Conservation (phyloP, 1,284 basidiomycete species). For the Heterobasidion parviporum region DNA sequence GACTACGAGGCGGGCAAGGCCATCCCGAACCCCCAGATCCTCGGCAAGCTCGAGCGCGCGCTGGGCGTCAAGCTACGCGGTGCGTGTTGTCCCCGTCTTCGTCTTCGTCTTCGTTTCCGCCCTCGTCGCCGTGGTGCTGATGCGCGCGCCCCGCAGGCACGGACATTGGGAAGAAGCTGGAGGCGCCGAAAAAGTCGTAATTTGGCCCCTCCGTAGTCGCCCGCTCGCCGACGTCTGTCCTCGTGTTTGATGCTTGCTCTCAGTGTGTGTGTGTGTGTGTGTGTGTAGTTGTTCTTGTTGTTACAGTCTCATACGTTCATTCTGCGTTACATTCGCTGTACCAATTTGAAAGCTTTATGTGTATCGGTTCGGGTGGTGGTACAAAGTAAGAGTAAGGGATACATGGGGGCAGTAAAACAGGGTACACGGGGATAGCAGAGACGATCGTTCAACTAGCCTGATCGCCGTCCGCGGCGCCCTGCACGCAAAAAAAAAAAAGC, state of each 20-base stretch:
- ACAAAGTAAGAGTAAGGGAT: not conserved
- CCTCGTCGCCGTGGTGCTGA: too few relatives aligned
- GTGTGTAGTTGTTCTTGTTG: not conserved
- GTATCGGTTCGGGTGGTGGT: too few relatives aligned
- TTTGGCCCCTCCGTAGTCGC: conserved; percentile 7
- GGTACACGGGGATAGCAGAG: not conserved
- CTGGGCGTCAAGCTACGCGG: conserved; percentile 93
- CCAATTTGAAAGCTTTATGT: too few relatives aligned
- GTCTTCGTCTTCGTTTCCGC: not conserved
- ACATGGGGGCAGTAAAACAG: not conserved
- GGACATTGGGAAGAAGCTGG: conserved; percentile 79
- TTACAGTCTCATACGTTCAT: not conserved
- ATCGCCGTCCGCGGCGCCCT: conserved; percentile 1
- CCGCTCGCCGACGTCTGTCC: not conserved
- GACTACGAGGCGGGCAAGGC: conserved; percentile 91
- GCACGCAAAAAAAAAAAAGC: not conserved
- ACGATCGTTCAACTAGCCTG: not conserved
- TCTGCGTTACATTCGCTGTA: not conserved
- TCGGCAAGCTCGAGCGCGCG: conserved; percentile 86
- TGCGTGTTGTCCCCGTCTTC: conserved; percentile 21
- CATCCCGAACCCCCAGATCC: conserved; percentile 83
- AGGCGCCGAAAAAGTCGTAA: conserved; percentile 66
- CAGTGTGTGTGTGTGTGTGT: not conserved
- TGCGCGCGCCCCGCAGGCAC: conserved; percentile 32
- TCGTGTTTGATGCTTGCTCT: too few relatives aligned